Evolutionary conservation across 2,329 filamentous ascomycete genomes (phyloP).

Genomic region (Colletotrichum sp.): DNA sequence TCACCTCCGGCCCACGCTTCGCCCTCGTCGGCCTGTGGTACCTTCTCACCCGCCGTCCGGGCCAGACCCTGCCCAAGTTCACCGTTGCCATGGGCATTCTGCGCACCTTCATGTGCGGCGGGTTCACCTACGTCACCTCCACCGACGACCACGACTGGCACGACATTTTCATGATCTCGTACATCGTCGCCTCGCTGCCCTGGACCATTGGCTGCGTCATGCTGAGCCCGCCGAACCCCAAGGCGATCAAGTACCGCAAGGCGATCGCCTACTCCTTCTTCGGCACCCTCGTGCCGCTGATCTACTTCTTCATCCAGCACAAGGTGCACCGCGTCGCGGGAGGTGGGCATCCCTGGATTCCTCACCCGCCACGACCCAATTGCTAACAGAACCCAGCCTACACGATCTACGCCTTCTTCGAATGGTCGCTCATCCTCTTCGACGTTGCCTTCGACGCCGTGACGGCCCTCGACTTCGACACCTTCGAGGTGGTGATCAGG

Average conservation of each 20-base stretch:
- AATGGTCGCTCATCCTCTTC: constrained; percentile 93
- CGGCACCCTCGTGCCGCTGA: constrained; percentile 83
- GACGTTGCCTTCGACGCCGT: constrained; percentile 97
- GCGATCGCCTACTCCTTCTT: constrained; percentile 85
- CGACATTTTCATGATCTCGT: constrained; percentile 99
- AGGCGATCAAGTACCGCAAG: constrained; percentile 87
- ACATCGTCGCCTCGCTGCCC: constrained; percentile 89
- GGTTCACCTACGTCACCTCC: constrained; percentile 98
- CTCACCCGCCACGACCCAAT: neutral
- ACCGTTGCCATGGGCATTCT: constrained; percentile 81
- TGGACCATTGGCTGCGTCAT: constrained; percentile 94
- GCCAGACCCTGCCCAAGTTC: constrained; percentile 78
- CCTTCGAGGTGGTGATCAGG: constrained; percentile 85
- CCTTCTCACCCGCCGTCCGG: constrained; percentile 78
- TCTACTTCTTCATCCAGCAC: constrained; percentile 99
- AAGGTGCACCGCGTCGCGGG: constrained; percentile 94
- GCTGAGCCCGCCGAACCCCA: constrained; percentile 82
- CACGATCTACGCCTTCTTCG: constrained; percentile 96
- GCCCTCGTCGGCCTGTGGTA: constrained; percentile 92
- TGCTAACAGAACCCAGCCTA: constrained; percentile 67
- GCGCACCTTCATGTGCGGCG: constrained; percentile 90
- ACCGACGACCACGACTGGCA: constrained; percentile 99
- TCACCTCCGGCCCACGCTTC: constrained; percentile 93
- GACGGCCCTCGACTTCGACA: constrained; percentile 87
- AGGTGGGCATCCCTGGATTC: constrained; percentile 61